Conservation (phyloP, 139 green algal species). For the Gonium pectorale region DNA sequence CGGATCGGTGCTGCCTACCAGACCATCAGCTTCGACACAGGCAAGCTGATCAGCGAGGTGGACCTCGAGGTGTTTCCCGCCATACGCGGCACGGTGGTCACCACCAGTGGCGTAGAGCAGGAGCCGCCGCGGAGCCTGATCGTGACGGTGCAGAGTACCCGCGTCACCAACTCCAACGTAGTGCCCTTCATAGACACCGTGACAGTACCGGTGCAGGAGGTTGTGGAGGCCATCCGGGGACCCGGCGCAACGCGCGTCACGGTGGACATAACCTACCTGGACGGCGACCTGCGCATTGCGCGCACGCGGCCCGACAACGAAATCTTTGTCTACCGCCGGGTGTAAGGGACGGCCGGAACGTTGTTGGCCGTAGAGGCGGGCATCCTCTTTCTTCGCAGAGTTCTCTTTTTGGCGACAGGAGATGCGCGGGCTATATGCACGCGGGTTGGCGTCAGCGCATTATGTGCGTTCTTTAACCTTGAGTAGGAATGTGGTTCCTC, state of each 20-base stretch:
- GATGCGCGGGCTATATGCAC: too few species aligned
- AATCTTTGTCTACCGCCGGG: conserved; percentile 49
- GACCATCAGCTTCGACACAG: conserved; percentile 35
- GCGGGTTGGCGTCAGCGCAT: too few species aligned
- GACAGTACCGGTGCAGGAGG: conserved; percentile 48
- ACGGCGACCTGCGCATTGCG: conserved; percentile 44
- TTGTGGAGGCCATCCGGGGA: conserved; percentile 37
- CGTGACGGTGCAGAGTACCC: conserved; percentile 47
- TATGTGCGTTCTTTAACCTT: too few species aligned
- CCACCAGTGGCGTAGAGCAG: conserved; percentile 36
- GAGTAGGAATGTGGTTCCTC: too few species aligned
- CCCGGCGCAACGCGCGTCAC: conserved; percentile 11
- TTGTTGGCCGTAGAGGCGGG: too few species aligned
- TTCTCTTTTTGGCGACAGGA: too few species aligned
- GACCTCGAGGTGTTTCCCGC: conserved; percentile 53
- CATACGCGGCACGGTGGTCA: conserved; percentile 48
- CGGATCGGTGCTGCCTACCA: conserved; percentile 41
- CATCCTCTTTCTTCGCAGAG: too few species aligned
- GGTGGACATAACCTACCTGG: conserved; percentile 45
- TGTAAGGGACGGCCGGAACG: too few species aligned
- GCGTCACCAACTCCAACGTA: conserved; percentile 48
- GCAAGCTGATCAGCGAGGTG: conserved; percentile 47
- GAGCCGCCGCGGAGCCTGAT: conserved; percentile 24
- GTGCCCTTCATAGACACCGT: conserved; percentile 47
- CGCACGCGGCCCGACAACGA: conserved; percentile 46